phyloP scores from a whole-genome alignment of 768 basidiomycete genomes.

The Xerocomellus amylosporus region DNA sequence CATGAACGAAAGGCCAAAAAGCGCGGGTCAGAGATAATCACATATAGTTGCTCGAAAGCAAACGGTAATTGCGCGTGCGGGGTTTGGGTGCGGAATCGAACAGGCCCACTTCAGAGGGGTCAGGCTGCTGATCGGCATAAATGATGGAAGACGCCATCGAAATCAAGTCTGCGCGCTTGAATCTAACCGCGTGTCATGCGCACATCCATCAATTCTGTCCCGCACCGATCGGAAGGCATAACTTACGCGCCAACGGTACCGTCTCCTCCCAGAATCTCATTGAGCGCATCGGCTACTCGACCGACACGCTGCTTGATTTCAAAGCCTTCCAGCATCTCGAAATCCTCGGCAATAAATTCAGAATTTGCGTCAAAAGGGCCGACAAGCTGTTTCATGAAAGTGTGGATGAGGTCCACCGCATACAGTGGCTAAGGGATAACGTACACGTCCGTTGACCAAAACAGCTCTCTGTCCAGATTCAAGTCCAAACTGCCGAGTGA shows the following conservation, averaged over 20 bases:
- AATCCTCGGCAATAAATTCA: slow-evolving; percentile 69
- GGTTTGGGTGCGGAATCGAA: slow-evolving; percentile 64
- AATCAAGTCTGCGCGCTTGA: slow-evolving; percentile 55
- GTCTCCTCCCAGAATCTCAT: slow-evolving; percentile 45
- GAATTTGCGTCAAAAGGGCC: slow-evolving; percentile 58
- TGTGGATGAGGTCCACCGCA: slow-evolving; percentile 1
- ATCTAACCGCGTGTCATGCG: slow-evolving; percentile 35
- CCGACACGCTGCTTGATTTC: slow-evolving; percentile 70
- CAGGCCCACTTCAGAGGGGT: slow-evolving; percentile 68
- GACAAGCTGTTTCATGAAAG: slow-evolving; percentile 52
- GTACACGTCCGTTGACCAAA: slow-evolving; percentile 80
- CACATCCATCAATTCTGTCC: background rate
- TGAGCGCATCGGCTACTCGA: slow-evolving; percentile 65
- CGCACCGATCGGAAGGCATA: background rate
- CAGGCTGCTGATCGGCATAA: slow-evolving; percentile 65
- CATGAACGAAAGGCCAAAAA: background rate
- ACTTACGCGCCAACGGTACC: slow-evolving; percentile 44
- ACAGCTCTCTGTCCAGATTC: slow-evolving; percentile 60
- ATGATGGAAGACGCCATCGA: slow-evolving; percentile 70
- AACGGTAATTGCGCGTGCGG: slow-evolving; percentile 57
- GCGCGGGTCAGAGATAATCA: slow-evolving; percentile 36
- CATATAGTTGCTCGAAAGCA: slow-evolving; percentile 63
- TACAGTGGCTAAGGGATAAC: slow-evolving; percentile 23
- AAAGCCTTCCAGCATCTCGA: slow-evolving; percentile 65
- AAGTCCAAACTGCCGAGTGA: slow-evolving; percentile 58